Percentiles rank a stretch among this genome's conserved stretches.
These are phyloP conservation scores for Dactylellina parvicollis DNA, from an alignment of 2,329 filamentous ascomycete species.

Conservation along the genomic window DNA sequence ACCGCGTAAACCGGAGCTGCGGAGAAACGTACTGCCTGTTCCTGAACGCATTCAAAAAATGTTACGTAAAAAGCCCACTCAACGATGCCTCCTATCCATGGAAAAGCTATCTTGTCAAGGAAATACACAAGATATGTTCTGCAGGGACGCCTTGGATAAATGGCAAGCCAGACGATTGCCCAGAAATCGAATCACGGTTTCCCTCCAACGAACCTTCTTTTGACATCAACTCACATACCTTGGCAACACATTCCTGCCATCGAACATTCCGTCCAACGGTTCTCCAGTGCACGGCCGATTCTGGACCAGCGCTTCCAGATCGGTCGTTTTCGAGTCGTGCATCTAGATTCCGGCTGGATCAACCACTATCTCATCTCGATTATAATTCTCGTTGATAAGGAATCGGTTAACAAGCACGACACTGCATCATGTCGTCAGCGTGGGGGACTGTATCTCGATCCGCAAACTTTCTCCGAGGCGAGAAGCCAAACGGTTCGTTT, in stretches of 20 bases:
- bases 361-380: too few relatives aligned
- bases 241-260: slow-evolving; percentile 19
- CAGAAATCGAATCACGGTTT: background rate
- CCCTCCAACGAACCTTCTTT: slow-evolving; percentile 35
- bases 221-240: slow-evolving; percentile 4
- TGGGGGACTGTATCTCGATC: slow-evolving; percentile 21
- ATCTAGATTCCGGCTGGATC: too few relatives aligned
- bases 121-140: background rate
- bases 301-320: too few relatives aligned
- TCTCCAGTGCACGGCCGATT: too few relatives aligned
- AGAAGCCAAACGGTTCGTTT: background rate
- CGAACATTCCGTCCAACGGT: background rate
- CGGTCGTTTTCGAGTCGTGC: too few relatives aligned
- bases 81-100: background rate
- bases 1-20: background rate
- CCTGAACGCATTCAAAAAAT: background rate
- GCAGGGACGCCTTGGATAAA: background rate
- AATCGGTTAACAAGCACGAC: background rate
- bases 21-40: too few relatives aligned
- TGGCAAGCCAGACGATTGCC: slow-evolving; percentile 1
- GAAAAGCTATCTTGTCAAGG: background rate
- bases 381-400: slow-evolving; percentile 21
- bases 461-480: slow-evolving; percentile 44
- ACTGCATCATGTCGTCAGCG: slow-evolving; percentile 21
- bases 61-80: slow-evolving; percentile 21